Evolutionary conservation across 2,329 filamentous ascomycete genomes (phyloP).

Genomic region (Pseudocercospora musae): DNA sequence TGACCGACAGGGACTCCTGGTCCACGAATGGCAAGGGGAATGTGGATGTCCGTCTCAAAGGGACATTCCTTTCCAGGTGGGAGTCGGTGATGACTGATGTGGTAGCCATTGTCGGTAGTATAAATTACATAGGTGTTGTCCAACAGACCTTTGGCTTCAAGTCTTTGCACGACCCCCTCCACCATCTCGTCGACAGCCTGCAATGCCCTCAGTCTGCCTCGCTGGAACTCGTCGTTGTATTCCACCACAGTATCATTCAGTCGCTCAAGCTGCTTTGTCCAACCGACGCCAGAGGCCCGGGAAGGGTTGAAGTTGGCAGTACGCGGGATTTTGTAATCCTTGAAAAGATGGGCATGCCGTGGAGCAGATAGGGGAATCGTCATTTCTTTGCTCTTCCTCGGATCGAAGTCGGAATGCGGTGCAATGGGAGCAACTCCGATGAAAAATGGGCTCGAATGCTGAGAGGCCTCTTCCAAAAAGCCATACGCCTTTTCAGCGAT

Average conservation of each 20-base stretch:
- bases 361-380: constrained; percentile 24
- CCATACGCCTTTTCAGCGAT: constrained; percentile 58
- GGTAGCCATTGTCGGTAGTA: constrained; percentile 41
- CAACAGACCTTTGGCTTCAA: constrained; percentile 44
- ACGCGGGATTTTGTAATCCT: constrained; percentile 58
- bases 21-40: constrained; percentile 40
- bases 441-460: constrained; percentile 29
- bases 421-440: constrained; percentile 33
- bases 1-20: constrained; percentile 33
- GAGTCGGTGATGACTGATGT: constrained; percentile 39
- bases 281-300: constrained; percentile 45
- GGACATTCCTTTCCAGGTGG: constrained; percentile 39
- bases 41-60: constrained; percentile 40
- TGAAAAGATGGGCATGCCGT: constrained; percentile 61
- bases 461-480: constrained; percentile 49
- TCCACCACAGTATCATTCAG: constrained; percentile 48
- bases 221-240: constrained; percentile 54
- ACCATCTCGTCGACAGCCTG: constrained; percentile 57
- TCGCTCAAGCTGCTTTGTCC: constrained; percentile 44
- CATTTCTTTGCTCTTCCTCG: constrained; percentile 10
- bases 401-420: constrained; percentile 29
- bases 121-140: constrained; percentile 48
- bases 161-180: constrained; percentile 42
- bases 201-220: constrained; percentile 48
- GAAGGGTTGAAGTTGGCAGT: constrained; percentile 64